Percentiles rank a stretch among this genome's conserved stretches.
Conservation (phyloP, 2,329 filamentous ascomycete species). For the Aspergillus flavus region DNA sequence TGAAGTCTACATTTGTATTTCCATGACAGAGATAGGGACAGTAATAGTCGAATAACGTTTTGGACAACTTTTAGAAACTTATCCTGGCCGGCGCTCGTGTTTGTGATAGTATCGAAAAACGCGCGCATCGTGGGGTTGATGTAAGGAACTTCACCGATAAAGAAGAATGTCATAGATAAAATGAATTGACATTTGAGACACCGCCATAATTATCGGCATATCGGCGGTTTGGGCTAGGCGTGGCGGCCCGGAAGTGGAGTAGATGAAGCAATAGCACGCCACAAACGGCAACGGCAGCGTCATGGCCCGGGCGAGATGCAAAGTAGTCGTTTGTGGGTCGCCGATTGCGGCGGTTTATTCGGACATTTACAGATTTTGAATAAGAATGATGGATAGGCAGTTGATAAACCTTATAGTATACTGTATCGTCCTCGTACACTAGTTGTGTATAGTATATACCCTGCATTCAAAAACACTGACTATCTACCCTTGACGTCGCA, state of each 20-base stretch:
- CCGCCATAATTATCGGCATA: not conserved
- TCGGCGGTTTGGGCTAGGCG: not conserved
- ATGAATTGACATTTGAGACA: not conserved
- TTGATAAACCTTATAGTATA: too few relatives aligned
- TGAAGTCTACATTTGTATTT: not conserved
- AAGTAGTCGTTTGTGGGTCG: not conserved
- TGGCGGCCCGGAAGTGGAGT: not conserved
- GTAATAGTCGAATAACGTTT: not conserved
- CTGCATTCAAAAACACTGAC: not conserved
- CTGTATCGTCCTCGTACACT: too few relatives aligned
- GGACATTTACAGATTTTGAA: not conserved
- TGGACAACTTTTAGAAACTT: not conserved
- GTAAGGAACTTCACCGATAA: not conserved
- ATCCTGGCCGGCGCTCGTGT: not conserved
- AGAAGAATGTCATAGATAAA: not conserved
- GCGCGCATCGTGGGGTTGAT: not conserved
- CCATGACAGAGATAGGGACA: not conserved
- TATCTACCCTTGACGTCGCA: not conserved
- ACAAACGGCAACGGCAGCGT: not conserved
- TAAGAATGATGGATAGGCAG: too few relatives aligned
- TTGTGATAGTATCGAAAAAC: not conserved
- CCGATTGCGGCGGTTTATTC: not conserved
- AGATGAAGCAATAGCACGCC: not conserved
- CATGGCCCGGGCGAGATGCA: not conserved
- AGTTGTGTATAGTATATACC: too few relatives aligned